Evolutionary conservation across 2,329 filamentous ascomycete species (phyloP).

Genomic region (Aspergillus candidus): DNA sequence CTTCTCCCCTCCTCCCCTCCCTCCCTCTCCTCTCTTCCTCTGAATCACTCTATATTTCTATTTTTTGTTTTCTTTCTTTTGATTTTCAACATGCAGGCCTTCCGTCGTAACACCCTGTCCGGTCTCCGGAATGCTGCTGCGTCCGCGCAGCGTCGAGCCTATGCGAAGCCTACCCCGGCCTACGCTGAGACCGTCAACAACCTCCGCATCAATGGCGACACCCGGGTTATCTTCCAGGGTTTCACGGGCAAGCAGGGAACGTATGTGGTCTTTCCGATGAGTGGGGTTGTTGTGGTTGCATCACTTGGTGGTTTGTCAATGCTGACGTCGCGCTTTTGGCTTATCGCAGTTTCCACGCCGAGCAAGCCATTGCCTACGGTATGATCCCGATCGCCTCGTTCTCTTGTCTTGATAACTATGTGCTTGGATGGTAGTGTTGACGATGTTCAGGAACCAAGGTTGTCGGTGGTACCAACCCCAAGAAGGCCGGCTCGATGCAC

Average conservation of each 20-base stretch:
- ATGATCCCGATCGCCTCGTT: slow-evolving; percentile 28
- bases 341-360: slow-evolving; percentile 76
- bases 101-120: slow-evolving; percentile 67
- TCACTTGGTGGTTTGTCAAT: slow-evolving; percentile 8
- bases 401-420: slow-evolving; percentile 4
- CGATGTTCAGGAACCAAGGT: slow-evolving; percentile 73
- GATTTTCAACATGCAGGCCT: slow-evolving; percentile 64
- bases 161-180: slow-evolving; percentile 64
- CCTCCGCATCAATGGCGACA: slow-evolving; percentile 86
- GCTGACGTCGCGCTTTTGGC: slow-evolving; percentile 25
- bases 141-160: slow-evolving; percentile 58
- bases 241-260: slow-evolving; percentile 97
- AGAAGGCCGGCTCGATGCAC: slow-evolving; percentile 90
- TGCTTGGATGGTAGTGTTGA: neutral
- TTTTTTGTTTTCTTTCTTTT: slow-evolving; percentile 14
- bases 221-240: slow-evolving; percentile 93
- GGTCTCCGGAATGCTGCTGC: slow-evolving; percentile 58
- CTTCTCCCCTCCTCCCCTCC: slow-evolving; percentile 7
- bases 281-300: neutral
- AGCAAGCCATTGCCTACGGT: slow-evolving; percentile 98
- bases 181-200: slow-evolving; percentile 73
- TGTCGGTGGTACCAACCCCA: slow-evolving; percentile 96
- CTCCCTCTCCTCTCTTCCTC: slow-evolving; percentile 7
- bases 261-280: slow-evolving; percentile 49
- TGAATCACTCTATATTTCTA: slow-evolving; percentile 11